Evolutionary conservation across 257 asterid genomes (phyloP).

Genomic region (Solanum lycopersicoides): DNA sequence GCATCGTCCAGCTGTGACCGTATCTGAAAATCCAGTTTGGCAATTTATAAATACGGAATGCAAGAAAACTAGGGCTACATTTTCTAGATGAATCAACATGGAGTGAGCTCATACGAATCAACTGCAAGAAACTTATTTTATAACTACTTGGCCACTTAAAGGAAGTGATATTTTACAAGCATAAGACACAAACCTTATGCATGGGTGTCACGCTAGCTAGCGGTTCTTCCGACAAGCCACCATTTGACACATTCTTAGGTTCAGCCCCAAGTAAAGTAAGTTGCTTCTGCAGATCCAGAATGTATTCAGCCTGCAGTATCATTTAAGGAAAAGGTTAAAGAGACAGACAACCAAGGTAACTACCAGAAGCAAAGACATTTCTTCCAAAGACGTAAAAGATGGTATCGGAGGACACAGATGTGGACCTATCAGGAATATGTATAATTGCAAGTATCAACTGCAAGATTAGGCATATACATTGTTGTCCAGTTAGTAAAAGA

Average conservation of each 20-base stretch:
- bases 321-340: neutral
- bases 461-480: neutral
- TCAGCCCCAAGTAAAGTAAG: slow-evolving; percentile 68
- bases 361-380: neutral
- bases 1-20: slow-evolving; percentile 87
- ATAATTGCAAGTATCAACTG: neutral
- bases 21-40: slow-evolving; percentile 38
- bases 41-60: neutral
- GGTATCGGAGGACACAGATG: neutral
- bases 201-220: slow-evolving; percentile 56
- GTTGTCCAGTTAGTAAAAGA: neutral
- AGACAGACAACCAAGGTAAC: neutral
- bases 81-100: neutral
- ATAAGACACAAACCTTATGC: slow-evolving; percentile 49
- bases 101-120: neutral
- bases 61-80: neutral
- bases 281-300: slow-evolving; percentile 92
- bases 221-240: slow-evolving; percentile 62
- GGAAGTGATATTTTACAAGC: neutral
- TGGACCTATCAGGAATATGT: neutral
- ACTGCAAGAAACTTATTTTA: neutral
- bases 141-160: neutral
- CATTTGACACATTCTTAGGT: slow-evolving; percentile 59
- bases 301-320: slow-evolving; percentile 70
- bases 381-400: neutral